Base-by-base conservation (phyloP, 2,329 filamentous ascomycete species). In the Colletotrichum sp. region DNA sequence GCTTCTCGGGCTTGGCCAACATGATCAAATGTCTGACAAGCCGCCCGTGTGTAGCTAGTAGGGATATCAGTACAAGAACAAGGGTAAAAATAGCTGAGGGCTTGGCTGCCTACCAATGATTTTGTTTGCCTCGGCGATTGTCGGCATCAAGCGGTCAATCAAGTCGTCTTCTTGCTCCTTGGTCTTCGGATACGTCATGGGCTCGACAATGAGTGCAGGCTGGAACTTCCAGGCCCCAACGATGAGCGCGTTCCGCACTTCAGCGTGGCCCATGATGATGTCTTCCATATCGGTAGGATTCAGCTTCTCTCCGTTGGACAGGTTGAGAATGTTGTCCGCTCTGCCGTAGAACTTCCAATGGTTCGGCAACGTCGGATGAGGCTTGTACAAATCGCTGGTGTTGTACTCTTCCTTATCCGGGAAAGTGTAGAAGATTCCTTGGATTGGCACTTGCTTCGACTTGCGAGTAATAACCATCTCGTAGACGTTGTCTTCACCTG, bases 251-350 rank as follows among this genome's bases (percentile, higher is more conserved):
- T 84, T 85, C 13, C 82, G 83, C 38, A 90, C 77, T 2, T 81
- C 77, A 0, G 85, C 83, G 60, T 89, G 87, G 13, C 79, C 80
- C 8, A 78, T 74, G 3, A 90, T 79, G 16, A 82, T 83, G 0
- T 80, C 78, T 76, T 90, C 88, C 38, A 89, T 86, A 4, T 82
- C 84, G 5, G 87, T 80, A 5, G 81, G 80, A 75, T 90, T 90
- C 8, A 90, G 78, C 79, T 90, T 90, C 80, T 89, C 87, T 32
- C 88, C 88, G 63, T 87, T 89, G 3, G 85, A 86, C 43, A 90
- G 85, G 16, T 90, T 87, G 18, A 88, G 82, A n/a, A 87, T 75
- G 26, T 87, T 84, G 57, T 88, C 85, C 78, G 80, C 75, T 8
- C 84, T 81, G 8, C 84, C 83, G 12, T 80, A 77, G 61, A 84